Conservation (phyloP, 305 asterid genomes). For the Euphrasia arctica region DNA sequence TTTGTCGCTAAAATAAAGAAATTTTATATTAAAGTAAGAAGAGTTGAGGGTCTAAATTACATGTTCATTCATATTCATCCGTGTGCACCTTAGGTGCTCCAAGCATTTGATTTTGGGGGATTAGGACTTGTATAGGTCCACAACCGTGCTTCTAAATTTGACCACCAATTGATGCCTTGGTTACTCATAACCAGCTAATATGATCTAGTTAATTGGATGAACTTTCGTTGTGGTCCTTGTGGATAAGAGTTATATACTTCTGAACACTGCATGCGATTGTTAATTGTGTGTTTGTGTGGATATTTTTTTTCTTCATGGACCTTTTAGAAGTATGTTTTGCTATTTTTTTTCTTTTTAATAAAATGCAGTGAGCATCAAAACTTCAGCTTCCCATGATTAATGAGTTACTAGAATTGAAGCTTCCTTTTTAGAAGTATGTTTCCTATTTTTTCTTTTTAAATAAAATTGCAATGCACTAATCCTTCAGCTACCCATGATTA, state of each 20-base stretch:
- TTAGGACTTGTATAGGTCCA: not conserved
- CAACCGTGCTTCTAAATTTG: conserved; percentile 11
- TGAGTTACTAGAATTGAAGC: not conserved
- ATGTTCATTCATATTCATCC: not conserved
- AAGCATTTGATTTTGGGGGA: not conserved
- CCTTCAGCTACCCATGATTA: not conserved
- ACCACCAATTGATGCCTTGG: conserved; percentile 1
- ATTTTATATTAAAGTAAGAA: not conserved
- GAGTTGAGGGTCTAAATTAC: not conserved
- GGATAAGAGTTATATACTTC: not conserved
- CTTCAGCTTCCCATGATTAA: not conserved
- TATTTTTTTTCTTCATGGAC: not conserved
- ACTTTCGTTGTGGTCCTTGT: not conserved
- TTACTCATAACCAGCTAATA: conserved; percentile 2
- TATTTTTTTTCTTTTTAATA: not conserved
- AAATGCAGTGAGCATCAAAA: not conserved
- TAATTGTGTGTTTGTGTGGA: not conserved
- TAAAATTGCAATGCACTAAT: too few species aligned
- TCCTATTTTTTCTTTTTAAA: too few species aligned
- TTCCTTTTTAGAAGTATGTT: too few species aligned
- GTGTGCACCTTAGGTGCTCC: not conserved
- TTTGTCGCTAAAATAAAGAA: not conserved
- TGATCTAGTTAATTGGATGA: not conserved
- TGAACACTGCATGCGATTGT: not conserved
- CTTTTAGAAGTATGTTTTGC: not conserved